Evolutionary conservation across 208 protist species (phyloP).

Genomic region (Phytomonas francai): DNA sequence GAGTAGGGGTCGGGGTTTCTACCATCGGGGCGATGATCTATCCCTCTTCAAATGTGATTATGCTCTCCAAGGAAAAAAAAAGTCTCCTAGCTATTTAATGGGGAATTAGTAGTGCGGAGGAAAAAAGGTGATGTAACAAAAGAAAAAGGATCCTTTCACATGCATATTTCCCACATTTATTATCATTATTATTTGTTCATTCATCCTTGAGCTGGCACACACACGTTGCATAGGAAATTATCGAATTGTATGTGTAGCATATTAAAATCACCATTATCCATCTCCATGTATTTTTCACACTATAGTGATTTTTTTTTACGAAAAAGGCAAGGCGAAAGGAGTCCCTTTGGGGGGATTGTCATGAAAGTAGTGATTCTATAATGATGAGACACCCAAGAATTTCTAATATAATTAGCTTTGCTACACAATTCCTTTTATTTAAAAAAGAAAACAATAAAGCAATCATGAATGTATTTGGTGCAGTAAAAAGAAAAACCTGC

Average conservation of each 20-base stretch:
- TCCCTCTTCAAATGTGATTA: background rate
- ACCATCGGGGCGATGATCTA: background rate
- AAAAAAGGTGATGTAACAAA: background rate
- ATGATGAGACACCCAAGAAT: background rate
- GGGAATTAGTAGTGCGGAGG: background rate
- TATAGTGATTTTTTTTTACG: background rate
- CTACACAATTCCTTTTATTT: background rate
- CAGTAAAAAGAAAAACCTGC: background rate
- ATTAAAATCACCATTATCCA: background rate
- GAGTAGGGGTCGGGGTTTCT: background rate
- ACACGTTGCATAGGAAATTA: background rate
- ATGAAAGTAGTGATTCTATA: background rate
- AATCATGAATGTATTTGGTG: background rate
- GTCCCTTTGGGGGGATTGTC: background rate
- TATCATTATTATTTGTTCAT: background rate
- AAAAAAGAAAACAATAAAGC: background rate
- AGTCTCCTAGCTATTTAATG: background rate
- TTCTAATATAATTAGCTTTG: background rate
- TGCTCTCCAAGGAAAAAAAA: background rate
- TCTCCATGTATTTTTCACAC: background rate
- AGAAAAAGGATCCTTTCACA: background rate
- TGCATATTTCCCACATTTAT: background rate
- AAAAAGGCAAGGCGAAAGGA: background rate
- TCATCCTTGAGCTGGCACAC: background rate
- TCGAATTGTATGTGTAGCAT: background rate